Evolutionary conservation across 441 rosid species (phyloP).

Genomic region (Jatropha podagrica): DNA sequence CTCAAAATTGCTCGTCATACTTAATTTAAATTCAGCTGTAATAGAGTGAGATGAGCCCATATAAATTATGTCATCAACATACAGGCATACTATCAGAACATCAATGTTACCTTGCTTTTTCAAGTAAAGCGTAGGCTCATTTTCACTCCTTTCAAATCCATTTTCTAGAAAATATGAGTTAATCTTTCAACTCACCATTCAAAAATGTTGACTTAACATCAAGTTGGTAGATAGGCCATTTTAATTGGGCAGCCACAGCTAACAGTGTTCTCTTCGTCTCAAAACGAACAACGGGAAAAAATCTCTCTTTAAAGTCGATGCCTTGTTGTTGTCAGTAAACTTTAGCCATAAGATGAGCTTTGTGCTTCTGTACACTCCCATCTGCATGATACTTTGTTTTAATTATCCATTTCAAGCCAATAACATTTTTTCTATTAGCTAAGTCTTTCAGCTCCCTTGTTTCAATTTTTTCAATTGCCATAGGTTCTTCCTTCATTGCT

Average conservation of each 20-base stretch:
- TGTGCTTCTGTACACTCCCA: background rate
- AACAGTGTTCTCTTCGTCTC: background rate
- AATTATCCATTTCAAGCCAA: background rate
- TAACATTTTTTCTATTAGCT: background rate
- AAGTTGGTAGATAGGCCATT: background rate
- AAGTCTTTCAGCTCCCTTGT: background rate
- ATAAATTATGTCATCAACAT: background rate
- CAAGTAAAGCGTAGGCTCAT: background rate
- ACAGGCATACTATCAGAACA: background rate
- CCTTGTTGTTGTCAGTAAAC: background rate
- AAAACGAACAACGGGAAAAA: background rate
- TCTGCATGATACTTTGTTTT: background rate
- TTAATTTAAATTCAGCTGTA: background rate
- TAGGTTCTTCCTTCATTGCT: background rate
- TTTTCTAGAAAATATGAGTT: background rate
- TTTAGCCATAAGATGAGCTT: background rate
- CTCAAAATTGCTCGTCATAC: background rate
- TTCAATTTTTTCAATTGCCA: background rate
- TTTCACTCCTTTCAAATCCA: background rate
- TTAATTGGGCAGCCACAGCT: background rate
- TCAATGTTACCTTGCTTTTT: background rate
- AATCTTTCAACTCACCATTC: background rate
- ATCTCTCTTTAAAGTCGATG: background rate
- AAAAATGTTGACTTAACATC: background rate
- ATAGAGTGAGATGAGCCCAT: background rate